Evolutionary conservation across 1,139 yeast species (phyloP).

Genomic region (Geotrichum bryndzae): DNA sequence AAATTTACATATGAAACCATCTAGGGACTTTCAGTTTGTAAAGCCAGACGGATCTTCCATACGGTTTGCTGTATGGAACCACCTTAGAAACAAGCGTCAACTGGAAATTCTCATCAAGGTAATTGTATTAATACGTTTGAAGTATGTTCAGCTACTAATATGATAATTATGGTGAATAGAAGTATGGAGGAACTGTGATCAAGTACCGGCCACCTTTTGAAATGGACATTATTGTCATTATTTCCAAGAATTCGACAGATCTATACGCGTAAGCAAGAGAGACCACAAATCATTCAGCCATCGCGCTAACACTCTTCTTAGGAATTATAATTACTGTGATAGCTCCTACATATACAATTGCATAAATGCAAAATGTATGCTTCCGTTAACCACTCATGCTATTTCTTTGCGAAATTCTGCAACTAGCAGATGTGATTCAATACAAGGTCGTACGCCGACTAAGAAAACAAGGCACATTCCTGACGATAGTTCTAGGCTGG

Average conservation of each 20-base stretch:
- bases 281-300: background rate
- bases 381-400: background rate
- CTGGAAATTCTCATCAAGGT: background rate
- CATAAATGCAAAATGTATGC: background rate
- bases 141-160: background rate
- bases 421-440: background rate
- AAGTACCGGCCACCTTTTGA: background rate
- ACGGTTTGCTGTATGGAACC: background rate
- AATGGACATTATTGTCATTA: background rate
- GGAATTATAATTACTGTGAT: background rate
- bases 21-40: background rate
- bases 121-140: background rate
- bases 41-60: background rate
- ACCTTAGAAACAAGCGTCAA: background rate
- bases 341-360: background rate
- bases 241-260: background rate
- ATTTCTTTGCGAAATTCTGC: background rate
- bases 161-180: background rate
- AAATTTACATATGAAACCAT: slow-evolving; percentile 3
- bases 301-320: background rate
- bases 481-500: background rate
- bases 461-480: background rate
- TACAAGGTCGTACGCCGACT: background rate
- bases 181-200: background rate
- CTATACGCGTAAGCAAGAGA: background rate